phyloP scores from a whole-genome alignment of 495 filamentous ascomycete species.

The Hyaloscypha finlandica region DNA sequence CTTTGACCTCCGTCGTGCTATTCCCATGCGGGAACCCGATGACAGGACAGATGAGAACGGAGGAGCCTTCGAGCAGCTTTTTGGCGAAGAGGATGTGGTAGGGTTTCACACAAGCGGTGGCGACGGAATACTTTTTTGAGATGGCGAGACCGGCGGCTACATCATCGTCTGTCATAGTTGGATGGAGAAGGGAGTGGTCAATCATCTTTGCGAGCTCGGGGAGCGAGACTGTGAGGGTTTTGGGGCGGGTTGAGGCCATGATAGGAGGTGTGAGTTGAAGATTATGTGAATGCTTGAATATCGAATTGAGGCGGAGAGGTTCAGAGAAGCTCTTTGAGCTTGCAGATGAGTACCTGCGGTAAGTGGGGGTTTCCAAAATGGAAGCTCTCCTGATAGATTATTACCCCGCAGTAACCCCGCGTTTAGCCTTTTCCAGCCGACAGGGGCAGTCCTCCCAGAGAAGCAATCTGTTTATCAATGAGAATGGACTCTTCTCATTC shows the following conservation, averaged over 20 bases:
- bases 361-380: not conserved
- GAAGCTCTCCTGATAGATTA: not conserved
- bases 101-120: slow-evolving; percentile 57
- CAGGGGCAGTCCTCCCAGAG: too few relatives aligned
- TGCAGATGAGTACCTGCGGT: too few relatives aligned
- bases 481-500: too few relatives aligned
- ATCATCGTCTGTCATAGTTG: slow-evolving; percentile 59
- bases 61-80: slow-evolving; percentile 45
- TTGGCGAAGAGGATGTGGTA: slow-evolving; percentile 53
- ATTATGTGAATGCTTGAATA: not conserved
- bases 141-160: slow-evolving; percentile 50
- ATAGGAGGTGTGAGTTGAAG: not conserved
- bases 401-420: not conserved
- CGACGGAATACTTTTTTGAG: slow-evolving; percentile 48
- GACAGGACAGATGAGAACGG: slow-evolving; percentile 54
- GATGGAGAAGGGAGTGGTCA: slow-evolving; percentile 62
- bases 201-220: slow-evolving; percentile 57
- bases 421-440: not conserved
- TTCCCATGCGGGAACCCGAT: slow-evolving; percentile 62
- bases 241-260: slow-evolving; percentile 10
- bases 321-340: too few relatives aligned
- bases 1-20: slow-evolving; percentile 54
- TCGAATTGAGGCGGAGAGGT: not conserved
- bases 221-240: slow-evolving; percentile 51
- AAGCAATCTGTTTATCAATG: too few relatives aligned